Percentiles rank a stretch among this genome's conserved stretches.
Conservation (phyloP, 768 basidiomycete species). For the Piloderma croceum region DNA sequence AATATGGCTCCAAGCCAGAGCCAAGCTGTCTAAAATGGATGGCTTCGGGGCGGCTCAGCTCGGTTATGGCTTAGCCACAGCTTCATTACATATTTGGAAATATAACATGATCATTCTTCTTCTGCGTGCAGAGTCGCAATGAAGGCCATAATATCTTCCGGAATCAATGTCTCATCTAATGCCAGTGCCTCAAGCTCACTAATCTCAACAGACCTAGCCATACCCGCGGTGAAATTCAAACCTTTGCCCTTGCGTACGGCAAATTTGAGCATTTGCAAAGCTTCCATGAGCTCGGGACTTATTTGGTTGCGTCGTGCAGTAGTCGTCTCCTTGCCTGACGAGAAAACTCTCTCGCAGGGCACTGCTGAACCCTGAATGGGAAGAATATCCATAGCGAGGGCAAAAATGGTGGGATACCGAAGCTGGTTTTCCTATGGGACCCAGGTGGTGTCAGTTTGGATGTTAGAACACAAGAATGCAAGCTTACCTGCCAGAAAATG, state of each 20-base stretch:
- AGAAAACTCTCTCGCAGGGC: slow-evolving; percentile 27
- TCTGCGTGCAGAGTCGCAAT: slow-evolving; percentile 5
- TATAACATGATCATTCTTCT: too few relatives aligned
- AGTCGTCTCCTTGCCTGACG: slow-evolving; percentile 26
- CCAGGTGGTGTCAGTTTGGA: too few relatives aligned
- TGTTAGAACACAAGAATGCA: background rate
- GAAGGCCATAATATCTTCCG: slow-evolving; percentile 3
- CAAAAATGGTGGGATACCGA: slow-evolving; percentile 16
- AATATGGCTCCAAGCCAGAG: slow-evolving; percentile 1
- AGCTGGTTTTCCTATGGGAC: too few relatives aligned
- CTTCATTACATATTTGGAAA: too few relatives aligned
- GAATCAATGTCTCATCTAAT: too few relatives aligned
- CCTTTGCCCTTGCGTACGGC: slow-evolving; percentile 20
- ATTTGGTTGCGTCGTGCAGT: slow-evolving; percentile 17
- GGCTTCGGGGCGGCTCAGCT: too few relatives aligned
- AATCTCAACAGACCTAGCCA: slow-evolving; percentile 11
- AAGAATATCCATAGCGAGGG: slow-evolving; percentile 21
- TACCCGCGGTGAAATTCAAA: slow-evolving; percentile 15
- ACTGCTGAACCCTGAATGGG: slow-evolving; percentile 26
- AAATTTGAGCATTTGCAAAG: slow-evolving; percentile 27
- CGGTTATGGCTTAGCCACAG: too few relatives aligned
- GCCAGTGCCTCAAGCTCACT: slow-evolving; percentile 6
- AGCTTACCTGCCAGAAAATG: slow-evolving; percentile 19
- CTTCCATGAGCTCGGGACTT: slow-evolving; percentile 20
- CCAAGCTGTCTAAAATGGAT: too few relatives aligned